phyloP scores from a whole-genome alignment of 306 rosid species.

The Malus sieversii region DNA sequence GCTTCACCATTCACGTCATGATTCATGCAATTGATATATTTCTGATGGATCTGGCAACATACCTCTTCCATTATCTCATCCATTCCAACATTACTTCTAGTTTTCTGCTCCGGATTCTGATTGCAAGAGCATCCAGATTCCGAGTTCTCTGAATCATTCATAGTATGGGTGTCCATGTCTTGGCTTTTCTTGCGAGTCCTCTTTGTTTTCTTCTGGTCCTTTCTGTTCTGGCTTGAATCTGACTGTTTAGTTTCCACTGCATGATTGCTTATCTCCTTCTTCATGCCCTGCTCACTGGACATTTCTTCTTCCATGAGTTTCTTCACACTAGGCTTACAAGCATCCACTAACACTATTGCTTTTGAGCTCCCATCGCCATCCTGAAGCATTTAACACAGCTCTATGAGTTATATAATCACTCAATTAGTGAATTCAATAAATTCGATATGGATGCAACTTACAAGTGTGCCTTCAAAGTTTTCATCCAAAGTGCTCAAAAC shows the following conservation, averaged over 20 bases:
- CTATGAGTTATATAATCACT: conserved; percentile 17
- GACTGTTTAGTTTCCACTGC: conserved; percentile 32
- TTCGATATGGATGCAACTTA: conserved; percentile 22
- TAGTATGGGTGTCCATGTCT: conserved; percentile 45
- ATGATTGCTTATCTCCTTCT: conserved; percentile 24
- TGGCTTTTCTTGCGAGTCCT: conserved; percentile 47
- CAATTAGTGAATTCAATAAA: not conserved
- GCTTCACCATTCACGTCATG: conserved; percentile 37
- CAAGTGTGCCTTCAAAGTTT: conserved; percentile 32
- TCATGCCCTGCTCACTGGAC: conserved; percentile 47
- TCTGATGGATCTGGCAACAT: conserved; percentile 39
- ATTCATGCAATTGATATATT: conserved; percentile 28
- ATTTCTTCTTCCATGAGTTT: conserved; percentile 94
- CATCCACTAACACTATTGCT: conserved; percentile 19
- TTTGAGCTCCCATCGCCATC: conserved; percentile 34
- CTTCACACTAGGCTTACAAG: conserved; percentile 80
- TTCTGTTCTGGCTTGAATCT: conserved; percentile 29
- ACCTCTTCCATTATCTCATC: conserved; percentile 77
- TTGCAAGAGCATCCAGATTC: conserved; percentile 31
- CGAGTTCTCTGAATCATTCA: conserved; percentile 32
- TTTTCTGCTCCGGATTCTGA: conserved; percentile 43
- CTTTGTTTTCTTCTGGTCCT: conserved; percentile 39
- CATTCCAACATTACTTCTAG: conserved; percentile 34
- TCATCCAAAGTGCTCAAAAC: conserved; percentile 48
- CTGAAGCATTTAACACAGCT: conserved; percentile 40